These are phyloP conservation scores for Rutstroemia sp. DNA, from an alignment of 2,329 filamentous ascomycete species.

Conservation along the genomic window DNA sequence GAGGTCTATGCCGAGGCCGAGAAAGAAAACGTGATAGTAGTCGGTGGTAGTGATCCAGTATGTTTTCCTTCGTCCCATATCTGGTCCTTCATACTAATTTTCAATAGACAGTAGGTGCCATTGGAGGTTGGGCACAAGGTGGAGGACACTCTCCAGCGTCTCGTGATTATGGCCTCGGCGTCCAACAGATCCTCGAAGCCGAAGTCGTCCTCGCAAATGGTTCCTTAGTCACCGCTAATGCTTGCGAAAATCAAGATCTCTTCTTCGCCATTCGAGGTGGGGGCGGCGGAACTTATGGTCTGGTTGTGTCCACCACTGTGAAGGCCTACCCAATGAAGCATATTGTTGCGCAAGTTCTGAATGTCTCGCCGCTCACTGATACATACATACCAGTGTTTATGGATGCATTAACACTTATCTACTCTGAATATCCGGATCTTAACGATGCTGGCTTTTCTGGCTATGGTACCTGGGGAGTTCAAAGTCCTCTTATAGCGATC, in stretches of 20 bases:
- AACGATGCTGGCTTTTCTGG: conserved; percentile 26
- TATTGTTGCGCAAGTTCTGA: conserved; percentile 21
- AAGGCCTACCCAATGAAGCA: conserved; percentile 34
- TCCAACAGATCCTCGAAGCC: conserved; percentile 38
- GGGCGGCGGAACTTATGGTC: conserved; percentile 29
- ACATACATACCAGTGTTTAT: conserved; percentile 25
- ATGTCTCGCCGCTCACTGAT: conserved; percentile 19
- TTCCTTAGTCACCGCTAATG: conserved; percentile 24
- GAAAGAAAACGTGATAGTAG: conserved; percentile 30
- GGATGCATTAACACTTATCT: conserved; percentile 25
- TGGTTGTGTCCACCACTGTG: conserved; percentile 34
- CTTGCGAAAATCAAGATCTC: conserved; percentile 23
- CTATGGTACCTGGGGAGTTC: conserved; percentile 26
- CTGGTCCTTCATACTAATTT: neutral
- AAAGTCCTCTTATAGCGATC: conserved; percentile 21
- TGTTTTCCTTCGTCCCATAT: conserved; percentile 16
- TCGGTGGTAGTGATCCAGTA: conserved; percentile 29
- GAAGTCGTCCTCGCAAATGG: conserved; percentile 15
- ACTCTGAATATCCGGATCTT: conserved; percentile 29
- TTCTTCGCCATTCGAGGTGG: conserved; percentile 32
- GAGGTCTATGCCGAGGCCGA: conserved; percentile 30
- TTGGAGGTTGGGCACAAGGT: conserved; percentile 33
- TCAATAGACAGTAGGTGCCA: conserved; percentile 29
- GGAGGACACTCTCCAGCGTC: conserved; percentile 36
- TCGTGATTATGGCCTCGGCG: conserved; percentile 35